Conservation (phyloP, 2,329 filamentous ascomycete genomes). For the Dothideomycetes sp. region DNA sequence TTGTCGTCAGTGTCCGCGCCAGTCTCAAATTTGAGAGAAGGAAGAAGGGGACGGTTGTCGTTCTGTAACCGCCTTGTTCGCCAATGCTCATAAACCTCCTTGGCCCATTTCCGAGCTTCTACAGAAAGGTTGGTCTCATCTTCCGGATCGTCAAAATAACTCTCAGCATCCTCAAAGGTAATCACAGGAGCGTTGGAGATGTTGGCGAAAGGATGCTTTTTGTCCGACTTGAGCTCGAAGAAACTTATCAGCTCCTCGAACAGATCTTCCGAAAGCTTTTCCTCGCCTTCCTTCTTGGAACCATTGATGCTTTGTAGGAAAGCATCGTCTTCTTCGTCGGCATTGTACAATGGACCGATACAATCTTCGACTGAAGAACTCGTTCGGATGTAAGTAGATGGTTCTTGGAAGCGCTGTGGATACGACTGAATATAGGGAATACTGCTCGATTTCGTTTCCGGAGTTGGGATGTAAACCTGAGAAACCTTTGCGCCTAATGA, state of each 20-base stretch:
- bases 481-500: conserved; percentile 51
- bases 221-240: conserved; percentile 77
- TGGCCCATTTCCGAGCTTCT: conserved; percentile 52
- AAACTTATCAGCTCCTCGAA: conserved; percentile 93
- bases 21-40: conserved; percentile 83
- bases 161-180: conserved; percentile 48
- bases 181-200: conserved; percentile 80
- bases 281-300: conserved; percentile 45
- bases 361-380: conserved; percentile 97
- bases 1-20: conserved; percentile 90
- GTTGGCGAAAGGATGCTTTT: conserved; percentile 78
- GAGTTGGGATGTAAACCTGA: conserved; percentile 58
- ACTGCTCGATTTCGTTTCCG: conserved; percentile 50
- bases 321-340: conserved; percentile 81
- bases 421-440: conserved; percentile 88
- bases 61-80: conserved; percentile 57
- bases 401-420: conserved; percentile 67
- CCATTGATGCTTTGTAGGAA: conserved; percentile 79
- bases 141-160: conserved; percentile 45
- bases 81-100: conserved; percentile 86
- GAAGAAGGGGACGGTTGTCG: conserved; percentile 65
- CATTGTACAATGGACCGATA: conserved; percentile 82
- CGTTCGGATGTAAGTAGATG: conserved; percentile 91
- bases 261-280: conserved; percentile 74
- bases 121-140: conserved; percentile 42